A percentile compares a stretch with the other conserved stretches of the same genome.
These are phyloP conservation scores for Mycena floridula DNA, from an alignment of 768 basidiomycete genomes.

Conservation along the genomic window DNA sequence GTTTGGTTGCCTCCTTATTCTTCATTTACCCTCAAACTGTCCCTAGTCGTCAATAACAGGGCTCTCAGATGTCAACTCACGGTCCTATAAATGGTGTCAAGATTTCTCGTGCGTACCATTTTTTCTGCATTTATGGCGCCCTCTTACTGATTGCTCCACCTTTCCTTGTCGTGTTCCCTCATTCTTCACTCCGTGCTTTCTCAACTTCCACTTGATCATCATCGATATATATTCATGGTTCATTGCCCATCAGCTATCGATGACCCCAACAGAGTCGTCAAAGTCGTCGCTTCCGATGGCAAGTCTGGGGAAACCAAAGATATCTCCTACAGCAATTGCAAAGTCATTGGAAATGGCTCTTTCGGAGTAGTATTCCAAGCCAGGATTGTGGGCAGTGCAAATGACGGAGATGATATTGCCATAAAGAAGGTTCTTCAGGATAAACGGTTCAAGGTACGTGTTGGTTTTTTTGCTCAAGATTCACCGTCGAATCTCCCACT, in stretches of 20 bases:
- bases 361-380: constrained; percentile 99
- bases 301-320: constrained; percentile 85
- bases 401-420: constrained; percentile 82
- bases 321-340: constrained; percentile 94
- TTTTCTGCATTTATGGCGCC: constrained; percentile 6
- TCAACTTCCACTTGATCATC: constrained; percentile 19
- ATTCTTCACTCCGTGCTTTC: background rate
- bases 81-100: constrained; percentile 86
- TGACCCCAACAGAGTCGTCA: constrained; percentile 95
- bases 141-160: constrained; percentile 8
- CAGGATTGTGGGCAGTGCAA: constrained; percentile 64
- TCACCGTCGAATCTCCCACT: constrained; percentile 4
- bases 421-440: constrained; percentile 99
- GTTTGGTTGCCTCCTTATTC: too few relatives aligned
- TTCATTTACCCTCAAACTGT: too few relatives aligned
- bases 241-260: constrained; percentile 59
- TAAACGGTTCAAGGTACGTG: constrained; percentile 97
- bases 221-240: constrained; percentile 27
- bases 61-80: constrained; percentile 66
- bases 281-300: constrained; percentile 92
- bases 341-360: constrained; percentile 97
- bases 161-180: constrained; percentile 8
- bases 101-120: constrained; percentile 64
- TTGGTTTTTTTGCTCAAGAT: constrained; percentile 4
- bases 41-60: too few relatives aligned